Evolutionary conservation across 768 basidiomycete species (phyloP).

Genomic region (Leccinellum luteum): DNA sequence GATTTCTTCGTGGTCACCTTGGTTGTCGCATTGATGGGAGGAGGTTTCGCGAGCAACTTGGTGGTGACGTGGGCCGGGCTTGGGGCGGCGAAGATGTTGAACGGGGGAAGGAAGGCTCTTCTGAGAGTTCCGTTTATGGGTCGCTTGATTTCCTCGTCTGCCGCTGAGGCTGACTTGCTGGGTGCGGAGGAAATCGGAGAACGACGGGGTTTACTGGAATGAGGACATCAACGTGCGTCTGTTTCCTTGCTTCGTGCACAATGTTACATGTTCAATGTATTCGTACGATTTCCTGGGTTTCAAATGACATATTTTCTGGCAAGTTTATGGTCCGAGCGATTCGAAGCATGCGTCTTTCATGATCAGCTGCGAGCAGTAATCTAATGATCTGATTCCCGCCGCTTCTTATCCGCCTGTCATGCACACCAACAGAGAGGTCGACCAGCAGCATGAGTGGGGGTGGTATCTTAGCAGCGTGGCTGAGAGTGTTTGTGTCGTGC

Average conservation of each 20-base stretch:
- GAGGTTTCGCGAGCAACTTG: conserved; percentile 14
- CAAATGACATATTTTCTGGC: not conserved
- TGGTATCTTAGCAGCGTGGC: not conserved
- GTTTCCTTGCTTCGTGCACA: not conserved
- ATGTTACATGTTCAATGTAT: not conserved
- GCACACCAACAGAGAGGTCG: not conserved
- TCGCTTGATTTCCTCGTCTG: conserved; percentile 6
- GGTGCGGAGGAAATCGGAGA: conserved; percentile 13
- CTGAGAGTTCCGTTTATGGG: conserved; percentile 9
- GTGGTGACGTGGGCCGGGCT: not conserved
- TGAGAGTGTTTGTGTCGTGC: not conserved
- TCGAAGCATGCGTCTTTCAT: conserved; percentile 7
- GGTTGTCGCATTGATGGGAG: conserved; percentile 29
- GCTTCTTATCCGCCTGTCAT: not conserved
- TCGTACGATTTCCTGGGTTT: not conserved
- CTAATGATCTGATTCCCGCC: conserved; percentile 1
- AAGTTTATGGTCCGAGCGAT: not conserved
- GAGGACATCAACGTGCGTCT: not conserved
- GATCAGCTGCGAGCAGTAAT: conserved; percentile 1
- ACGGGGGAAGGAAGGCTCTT: conserved; percentile 6
- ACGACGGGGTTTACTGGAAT: conserved; percentile 12
- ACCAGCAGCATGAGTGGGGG: not conserved
- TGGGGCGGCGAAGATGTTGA: conserved; percentile 5
- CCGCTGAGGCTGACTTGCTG: not conserved
- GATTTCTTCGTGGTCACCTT: conserved; percentile 27